phyloP scores from a whole-genome alignment of 192 early-diverging fungal species.

The Gamsiella multidivaricata region DNA sequence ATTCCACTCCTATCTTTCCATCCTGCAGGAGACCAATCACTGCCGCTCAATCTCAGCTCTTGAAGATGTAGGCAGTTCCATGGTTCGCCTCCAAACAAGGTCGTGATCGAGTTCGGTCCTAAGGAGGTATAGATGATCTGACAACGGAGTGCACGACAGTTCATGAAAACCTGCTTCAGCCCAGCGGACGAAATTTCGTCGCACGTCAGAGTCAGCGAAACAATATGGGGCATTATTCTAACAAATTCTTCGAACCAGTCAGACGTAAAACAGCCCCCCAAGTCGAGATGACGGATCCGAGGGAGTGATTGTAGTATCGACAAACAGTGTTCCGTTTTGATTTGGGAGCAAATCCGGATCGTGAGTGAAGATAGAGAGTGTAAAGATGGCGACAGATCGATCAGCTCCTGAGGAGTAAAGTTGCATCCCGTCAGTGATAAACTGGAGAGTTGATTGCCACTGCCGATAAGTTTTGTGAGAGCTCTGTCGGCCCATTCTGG shows the following conservation, averaged over 20 bases:
- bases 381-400: neutral
- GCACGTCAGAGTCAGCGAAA: neutral
- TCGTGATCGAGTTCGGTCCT: neutral
- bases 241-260: no score
- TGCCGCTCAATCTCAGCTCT: neutral
- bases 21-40: neutral
- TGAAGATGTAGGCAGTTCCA: slow-evolving; percentile 7
- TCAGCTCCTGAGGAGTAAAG: neutral
- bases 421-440: neutral
- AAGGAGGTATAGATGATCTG: neutral
- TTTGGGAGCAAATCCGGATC: neutral
- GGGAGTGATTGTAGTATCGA: neutral
- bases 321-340: neutral
- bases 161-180: neutral
- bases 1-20: neutral
- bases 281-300: neutral
- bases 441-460: neutral
- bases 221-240: neutral
- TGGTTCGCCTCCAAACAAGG: slow-evolving; percentile 3
- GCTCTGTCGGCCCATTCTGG: neutral
- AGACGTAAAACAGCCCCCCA: neutral
- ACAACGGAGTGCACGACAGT: neutral
- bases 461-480: neutral
- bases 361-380: neutral
- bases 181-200: neutral